Conservation (phyloP, 1,139 yeast species). For the Pichia sp. region DNA sequence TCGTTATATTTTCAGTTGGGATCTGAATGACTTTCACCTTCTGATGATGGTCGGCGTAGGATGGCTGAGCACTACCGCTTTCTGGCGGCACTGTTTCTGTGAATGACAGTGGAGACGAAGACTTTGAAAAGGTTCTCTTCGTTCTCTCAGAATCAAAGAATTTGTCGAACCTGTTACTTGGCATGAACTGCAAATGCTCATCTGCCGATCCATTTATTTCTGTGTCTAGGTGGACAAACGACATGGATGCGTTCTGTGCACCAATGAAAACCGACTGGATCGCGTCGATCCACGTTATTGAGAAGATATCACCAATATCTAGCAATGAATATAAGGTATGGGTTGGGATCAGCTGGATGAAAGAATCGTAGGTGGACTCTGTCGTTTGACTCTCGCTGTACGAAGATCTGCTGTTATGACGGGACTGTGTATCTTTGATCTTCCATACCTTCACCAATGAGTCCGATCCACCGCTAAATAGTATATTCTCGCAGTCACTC, state of each 20-base stretch:
- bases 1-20: slow-evolving; percentile 57
- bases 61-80: background rate
- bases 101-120: background rate
- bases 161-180: slow-evolving; percentile 75
- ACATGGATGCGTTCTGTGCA: slow-evolving; percentile 84
- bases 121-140: background rate
- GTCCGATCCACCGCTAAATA: slow-evolving; percentile 88
- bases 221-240: slow-evolving; percentile 55
- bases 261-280: slow-evolving; percentile 72
- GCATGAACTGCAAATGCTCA: slow-evolving; percentile 46
- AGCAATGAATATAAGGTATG: slow-evolving; percentile 76
- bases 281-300: slow-evolving; percentile 64
- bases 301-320: slow-evolving; percentile 92
- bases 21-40: slow-evolving; percentile 51
- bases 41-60: background rate
- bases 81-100: background rate
- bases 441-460: slow-evolving; percentile 86
- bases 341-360: slow-evolving; percentile 17
- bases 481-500: slow-evolving; percentile 52
- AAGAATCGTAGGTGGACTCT: slow-evolving; percentile 4
- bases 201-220: slow-evolving; percentile 28
- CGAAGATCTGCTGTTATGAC: background rate
- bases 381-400: background rate
- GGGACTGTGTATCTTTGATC: slow-evolving; percentile 32
- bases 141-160: slow-evolving; percentile 88